Conservation (phyloP, 2,329 filamentous ascomycete genomes). For the Exophiala sp. region DNA sequence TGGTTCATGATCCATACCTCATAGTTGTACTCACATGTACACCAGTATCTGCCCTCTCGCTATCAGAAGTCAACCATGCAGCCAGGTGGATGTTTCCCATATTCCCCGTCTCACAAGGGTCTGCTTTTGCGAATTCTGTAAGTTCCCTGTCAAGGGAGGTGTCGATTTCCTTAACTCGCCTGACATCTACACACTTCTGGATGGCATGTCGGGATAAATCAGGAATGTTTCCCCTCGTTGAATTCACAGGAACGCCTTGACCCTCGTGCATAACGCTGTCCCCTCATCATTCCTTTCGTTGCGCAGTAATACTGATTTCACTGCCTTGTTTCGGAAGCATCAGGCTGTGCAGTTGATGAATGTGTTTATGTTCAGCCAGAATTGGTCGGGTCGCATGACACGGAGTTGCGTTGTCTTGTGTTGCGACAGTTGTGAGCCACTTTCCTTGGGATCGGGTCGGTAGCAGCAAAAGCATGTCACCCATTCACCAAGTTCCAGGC, state of each 20-base stretch:
- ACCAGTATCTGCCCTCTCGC: constrained; percentile 8
- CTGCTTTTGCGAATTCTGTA: background rate
- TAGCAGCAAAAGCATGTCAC: background rate
- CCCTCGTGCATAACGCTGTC: background rate
- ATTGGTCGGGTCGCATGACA: background rate
- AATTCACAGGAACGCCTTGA: constrained; percentile 4
- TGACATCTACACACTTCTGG: background rate
- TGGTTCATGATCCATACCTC: background rate
- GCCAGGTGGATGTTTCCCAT: constrained; percentile 6
- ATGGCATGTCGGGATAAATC: constrained; percentile 7
- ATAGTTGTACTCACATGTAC: background rate
- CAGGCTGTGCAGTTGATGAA: background rate
- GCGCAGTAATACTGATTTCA: background rate
- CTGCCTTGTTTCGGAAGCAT: background rate
- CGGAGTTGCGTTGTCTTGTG: background rate
- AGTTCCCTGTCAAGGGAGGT: background rate
- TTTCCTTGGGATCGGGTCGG: background rate
- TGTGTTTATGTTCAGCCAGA: background rate
- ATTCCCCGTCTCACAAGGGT: constrained; percentile 3
- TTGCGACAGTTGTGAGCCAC: background rate
- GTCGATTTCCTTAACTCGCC: background rate
- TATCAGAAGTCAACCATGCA: constrained; percentile 4
- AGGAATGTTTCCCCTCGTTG: constrained; percentile 12
- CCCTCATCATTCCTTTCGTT: background rate
- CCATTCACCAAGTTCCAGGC: background rate